A percentile compares a stretch with the other conserved stretches of the same genome.
Evolutionary conservation across 768 basidiomycete genomes (phyloP).

Genomic region (Panaeolus cyanescens): DNA sequence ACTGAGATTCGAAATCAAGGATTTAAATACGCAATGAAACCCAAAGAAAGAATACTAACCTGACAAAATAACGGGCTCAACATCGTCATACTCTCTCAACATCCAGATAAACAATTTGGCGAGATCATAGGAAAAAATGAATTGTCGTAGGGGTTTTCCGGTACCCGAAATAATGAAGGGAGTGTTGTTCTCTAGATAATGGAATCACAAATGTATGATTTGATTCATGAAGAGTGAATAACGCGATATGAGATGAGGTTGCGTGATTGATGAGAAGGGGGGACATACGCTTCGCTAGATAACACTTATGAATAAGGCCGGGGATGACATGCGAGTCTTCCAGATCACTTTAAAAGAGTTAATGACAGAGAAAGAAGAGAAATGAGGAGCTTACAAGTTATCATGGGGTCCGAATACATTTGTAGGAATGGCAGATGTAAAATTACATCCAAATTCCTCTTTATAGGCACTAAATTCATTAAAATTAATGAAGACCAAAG

Average conservation of each 20-base stretch:
- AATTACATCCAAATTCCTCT: slow-evolving; percentile 92
- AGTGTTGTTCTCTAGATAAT: slow-evolving; percentile 67
- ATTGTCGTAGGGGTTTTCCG: slow-evolving; percentile 93
- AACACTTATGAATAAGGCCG: slow-evolving; percentile 90
- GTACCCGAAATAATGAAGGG: slow-evolving; percentile 89
- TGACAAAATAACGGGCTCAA: slow-evolving; percentile 92
- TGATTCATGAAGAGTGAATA: too few species aligned
- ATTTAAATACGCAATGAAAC: background rate
- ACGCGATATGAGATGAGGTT: too few species aligned
- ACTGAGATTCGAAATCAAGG: slow-evolving; percentile 44
- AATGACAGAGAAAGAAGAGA: slow-evolving; percentile 7
- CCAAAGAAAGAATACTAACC: slow-evolving; percentile 42
- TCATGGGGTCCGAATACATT: slow-evolving; percentile 96
- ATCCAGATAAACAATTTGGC: slow-evolving; percentile 96
- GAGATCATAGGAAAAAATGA: slow-evolving; percentile 95
- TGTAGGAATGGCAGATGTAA: slow-evolving; percentile 96
- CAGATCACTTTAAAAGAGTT: slow-evolving; percentile 57
- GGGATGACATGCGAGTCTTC: slow-evolving; percentile 95
- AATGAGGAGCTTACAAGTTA: slow-evolving; percentile 74
- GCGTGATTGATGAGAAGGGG: too few species aligned
- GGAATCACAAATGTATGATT: too few species aligned
- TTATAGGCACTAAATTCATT: slow-evolving; percentile 76
- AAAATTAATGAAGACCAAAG: background rate
- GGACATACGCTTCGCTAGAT: slow-evolving; percentile 79
- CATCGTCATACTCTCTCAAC: slow-evolving; percentile 86